Evolutionary conservation across 441 rosid species (phyloP).

Genomic region (Aquilaria agallochum): DNA sequence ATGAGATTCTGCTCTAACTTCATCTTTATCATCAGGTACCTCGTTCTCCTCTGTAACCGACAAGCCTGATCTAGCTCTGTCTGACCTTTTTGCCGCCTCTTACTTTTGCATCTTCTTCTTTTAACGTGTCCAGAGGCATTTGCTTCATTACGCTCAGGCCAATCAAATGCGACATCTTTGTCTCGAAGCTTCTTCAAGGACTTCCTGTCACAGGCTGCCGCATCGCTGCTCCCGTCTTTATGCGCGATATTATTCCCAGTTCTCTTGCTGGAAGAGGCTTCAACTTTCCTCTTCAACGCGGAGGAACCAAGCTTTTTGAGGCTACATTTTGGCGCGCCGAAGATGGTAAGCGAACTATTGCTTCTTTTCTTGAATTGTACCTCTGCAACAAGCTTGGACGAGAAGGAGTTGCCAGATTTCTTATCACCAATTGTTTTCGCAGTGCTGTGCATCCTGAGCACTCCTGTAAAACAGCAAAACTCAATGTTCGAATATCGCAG

Average conservation of each 20-base stretch:
- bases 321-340: constrained; percentile 31
- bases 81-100: constrained; percentile 42
- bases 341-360: constrained; percentile 28
- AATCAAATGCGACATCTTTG: constrained; percentile 13
- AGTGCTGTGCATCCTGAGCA: constrained; percentile 34
- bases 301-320: constrained; percentile 31
- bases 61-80: constrained; percentile 66
- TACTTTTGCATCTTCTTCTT: constrained; percentile 45
- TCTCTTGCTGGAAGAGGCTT: constrained; percentile 23
- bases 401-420: constrained; percentile 33
- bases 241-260: constrained; percentile 14
- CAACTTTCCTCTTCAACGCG: constrained; percentile 20
- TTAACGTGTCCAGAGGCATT: constrained; percentile 23
- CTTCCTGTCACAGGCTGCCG: constrained; percentile 23
- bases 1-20: constrained; percentile 97
- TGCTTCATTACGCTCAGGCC: constrained; percentile 25
- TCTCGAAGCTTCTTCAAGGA: constrained; percentile 30
- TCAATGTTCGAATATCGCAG: background rate
- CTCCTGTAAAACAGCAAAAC: constrained; percentile 14
- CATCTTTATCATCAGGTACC: constrained; percentile 87
- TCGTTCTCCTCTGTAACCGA: constrained; percentile 83
- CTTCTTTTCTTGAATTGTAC: constrained; percentile 35
- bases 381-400: constrained; percentile 52
- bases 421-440: constrained; percentile 25
- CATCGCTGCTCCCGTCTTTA: constrained; percentile 20